These are phyloP conservation scores for Kickxella alabastrina DNA, from an alignment of 192 early-diverging fungal species.

Conservation along the genomic window DNA sequence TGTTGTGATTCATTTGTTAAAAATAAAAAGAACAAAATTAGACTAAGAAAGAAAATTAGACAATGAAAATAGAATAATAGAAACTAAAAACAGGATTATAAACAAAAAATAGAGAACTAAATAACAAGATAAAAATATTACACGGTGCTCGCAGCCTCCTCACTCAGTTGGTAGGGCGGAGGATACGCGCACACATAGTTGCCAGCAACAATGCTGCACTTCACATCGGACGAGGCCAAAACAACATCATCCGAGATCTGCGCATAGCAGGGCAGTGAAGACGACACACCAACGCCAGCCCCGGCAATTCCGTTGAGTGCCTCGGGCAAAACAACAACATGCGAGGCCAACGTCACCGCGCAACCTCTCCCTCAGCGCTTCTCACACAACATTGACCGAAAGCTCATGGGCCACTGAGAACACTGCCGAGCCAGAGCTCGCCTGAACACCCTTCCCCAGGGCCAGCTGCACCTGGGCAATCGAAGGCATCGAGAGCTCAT, in stretches of 20 bases:
- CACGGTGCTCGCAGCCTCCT: too few species aligned
- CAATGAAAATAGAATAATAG: neutral
- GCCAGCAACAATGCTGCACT: too few species aligned
- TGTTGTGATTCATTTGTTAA: too few species aligned
- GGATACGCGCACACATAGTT: too few species aligned
- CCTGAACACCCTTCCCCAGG: constrained; percentile 18
- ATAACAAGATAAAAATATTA: too few species aligned
- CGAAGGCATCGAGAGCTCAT: constrained; percentile 17
- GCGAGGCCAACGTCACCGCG: constrained; percentile 9
- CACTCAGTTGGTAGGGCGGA: too few species aligned
- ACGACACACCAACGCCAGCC: neutral
- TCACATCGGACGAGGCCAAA: too few species aligned
- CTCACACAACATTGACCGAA: constrained; percentile 18
- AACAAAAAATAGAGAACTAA: too few species aligned
- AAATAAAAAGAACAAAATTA: too few species aligned
- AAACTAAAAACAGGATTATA: too few species aligned
- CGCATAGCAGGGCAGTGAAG: constrained; percentile 30
- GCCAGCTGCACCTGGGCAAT: constrained; percentile 12
- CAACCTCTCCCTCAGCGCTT: neutral
- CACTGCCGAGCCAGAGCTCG: constrained; percentile 23
- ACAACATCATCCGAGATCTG: constrained; percentile 26
- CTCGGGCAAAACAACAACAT: constrained; percentile 36
- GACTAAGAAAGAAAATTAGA: neutral
- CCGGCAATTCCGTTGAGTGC: constrained; percentile 7
- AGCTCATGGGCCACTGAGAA: constrained; percentile 36